Evolutionary conservation across 495 filamentous ascomycete genomes (phyloP), one percentile per base, ranked within the genome.

Genomic region (Aeminium ludgeri): DNA sequence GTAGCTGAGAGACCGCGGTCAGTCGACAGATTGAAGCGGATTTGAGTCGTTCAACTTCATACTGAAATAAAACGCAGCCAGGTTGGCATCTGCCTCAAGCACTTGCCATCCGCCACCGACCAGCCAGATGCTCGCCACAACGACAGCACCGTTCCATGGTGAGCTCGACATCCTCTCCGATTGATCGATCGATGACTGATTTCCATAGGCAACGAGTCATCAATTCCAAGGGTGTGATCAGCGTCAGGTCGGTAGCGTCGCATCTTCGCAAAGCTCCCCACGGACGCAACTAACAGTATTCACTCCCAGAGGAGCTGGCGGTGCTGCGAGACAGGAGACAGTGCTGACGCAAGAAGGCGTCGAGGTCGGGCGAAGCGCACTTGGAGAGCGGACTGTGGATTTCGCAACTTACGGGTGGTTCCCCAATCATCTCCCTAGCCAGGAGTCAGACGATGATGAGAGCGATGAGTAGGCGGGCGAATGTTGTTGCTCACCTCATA

Each of bases 51-150:
- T 45, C 63, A 55, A 54, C 60, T 51, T 61, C 60, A 46, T 49
- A 60, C 59, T 65, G n/a, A 19, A 50, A 46, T 42, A n/a, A n/a
- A n/a, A n/a, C n/a, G n/a, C 7, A 53, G 84, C 20, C 86, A 95
- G 61, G 86, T 96, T 20, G 86, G 87, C 19, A 64, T 86, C 20
- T 84, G 76, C 52, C 72, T 95, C 1, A 94, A 93, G 55, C 76
- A 89, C 49, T 76, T 96, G 12, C 72, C 87, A 2, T 52, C 59
- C 1, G 48, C 51, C 39, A 34, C 52, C 57, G 57, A 50, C 60
- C 18, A 57, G 52, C 28, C 46, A 46, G 39, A 59, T 50, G 43
- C 48, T 38, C 56, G 51, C 40, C 91, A 76, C 59, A 71, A 94
- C 52, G 62, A 67, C 41, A 65, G 59, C 13, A 94, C 82, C 50